phyloP scores from a whole-genome alignment of 2,329 filamentous ascomycete species.

The Penicillium verrucosum region DNA sequence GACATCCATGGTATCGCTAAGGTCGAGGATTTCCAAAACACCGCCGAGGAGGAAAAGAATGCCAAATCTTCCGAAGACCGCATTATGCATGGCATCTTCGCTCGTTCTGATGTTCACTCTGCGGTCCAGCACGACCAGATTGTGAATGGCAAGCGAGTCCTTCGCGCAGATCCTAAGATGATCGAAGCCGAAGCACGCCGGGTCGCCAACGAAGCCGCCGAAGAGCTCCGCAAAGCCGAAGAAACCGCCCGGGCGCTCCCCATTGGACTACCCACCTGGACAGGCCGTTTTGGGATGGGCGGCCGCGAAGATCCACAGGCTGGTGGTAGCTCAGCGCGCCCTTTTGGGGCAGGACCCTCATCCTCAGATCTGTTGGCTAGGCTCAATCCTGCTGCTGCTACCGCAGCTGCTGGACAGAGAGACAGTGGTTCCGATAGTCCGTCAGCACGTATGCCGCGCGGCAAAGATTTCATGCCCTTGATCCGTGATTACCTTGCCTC shows the following conservation, averaged over 20 bases:
- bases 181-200: slow-evolving; percentile 78
- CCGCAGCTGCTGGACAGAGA: background rate
- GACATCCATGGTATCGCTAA: slow-evolving; percentile 61
- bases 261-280: slow-evolving; percentile 90
- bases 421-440: background rate
- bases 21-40: slow-evolving; percentile 61
- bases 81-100: slow-evolving; percentile 85
- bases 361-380: slow-evolving; percentile 41
- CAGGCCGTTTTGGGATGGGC: slow-evolving; percentile 73
- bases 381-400: slow-evolving; percentile 27
- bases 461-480: slow-evolving; percentile 64
- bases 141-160: slow-evolving; percentile 68
- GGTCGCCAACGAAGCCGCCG: slow-evolving; percentile 73
- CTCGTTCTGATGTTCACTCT: slow-evolving; percentile 80
- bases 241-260: slow-evolving; percentile 70
- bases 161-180: slow-evolving; percentile 71
- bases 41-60: slow-evolving; percentile 34
- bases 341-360: slow-evolving; percentile 38
- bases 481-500: slow-evolving; percentile 75
- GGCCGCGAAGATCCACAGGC: slow-evolving; percentile 55
- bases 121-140: slow-evolving; percentile 92
- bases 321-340: slow-evolving; percentile 34
- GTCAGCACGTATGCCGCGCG: slow-evolving; percentile 40
- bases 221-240: slow-evolving; percentile 68
- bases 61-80: slow-evolving; percentile 59